Evolutionary conservation across 495 filamentous ascomycete genomes (phyloP).

Genomic region (Haplographium delicatum): DNA sequence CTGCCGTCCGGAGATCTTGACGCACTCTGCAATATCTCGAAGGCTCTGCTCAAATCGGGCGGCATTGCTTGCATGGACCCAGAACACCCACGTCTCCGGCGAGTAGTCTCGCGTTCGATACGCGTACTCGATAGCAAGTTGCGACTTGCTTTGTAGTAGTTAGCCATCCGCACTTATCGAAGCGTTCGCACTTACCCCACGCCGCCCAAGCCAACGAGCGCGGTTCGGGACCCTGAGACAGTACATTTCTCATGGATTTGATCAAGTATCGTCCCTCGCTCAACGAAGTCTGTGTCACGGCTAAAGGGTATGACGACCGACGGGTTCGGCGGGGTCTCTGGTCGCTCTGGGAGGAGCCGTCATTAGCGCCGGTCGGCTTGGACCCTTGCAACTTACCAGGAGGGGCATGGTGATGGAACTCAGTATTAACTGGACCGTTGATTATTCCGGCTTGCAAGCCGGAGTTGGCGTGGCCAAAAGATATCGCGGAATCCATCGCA

Average conservation of each 20-base stretch:
- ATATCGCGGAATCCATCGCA: conserved; percentile 19
- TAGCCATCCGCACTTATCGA: background rate
- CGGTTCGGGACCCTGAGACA: conserved; percentile 14
- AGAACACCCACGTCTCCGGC: conserved; percentile 43
- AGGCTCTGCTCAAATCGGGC: conserved; percentile 35
- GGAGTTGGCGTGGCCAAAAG: conserved; percentile 26
- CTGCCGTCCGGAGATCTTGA: conserved; percentile 29
- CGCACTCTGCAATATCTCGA: conserved; percentile 30
- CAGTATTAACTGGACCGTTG: background rate
- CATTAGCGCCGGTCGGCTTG: background rate
- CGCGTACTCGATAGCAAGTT: conserved; percentile 23
- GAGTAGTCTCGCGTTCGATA: conserved; percentile 31
- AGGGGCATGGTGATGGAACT: background rate
- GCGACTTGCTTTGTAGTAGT: conserved; percentile 19
- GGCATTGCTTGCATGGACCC: conserved; percentile 37
- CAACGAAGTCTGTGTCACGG: conserved; percentile 33
- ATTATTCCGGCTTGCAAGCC: conserved; percentile 23
- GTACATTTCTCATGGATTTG: conserved; percentile 23
- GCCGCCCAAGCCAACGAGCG: conserved; percentile 23
- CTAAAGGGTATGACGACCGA: conserved; percentile 25
- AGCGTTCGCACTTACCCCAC: conserved; percentile 13
- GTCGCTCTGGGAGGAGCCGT: background rate
- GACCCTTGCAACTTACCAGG: background rate
- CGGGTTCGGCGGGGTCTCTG: background rate
- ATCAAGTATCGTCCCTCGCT: conserved; percentile 22